Base-by-base conservation (phyloP, 2,329 filamentous ascomycete genomes). In the Pseudocercospora eumusae region DNA sequence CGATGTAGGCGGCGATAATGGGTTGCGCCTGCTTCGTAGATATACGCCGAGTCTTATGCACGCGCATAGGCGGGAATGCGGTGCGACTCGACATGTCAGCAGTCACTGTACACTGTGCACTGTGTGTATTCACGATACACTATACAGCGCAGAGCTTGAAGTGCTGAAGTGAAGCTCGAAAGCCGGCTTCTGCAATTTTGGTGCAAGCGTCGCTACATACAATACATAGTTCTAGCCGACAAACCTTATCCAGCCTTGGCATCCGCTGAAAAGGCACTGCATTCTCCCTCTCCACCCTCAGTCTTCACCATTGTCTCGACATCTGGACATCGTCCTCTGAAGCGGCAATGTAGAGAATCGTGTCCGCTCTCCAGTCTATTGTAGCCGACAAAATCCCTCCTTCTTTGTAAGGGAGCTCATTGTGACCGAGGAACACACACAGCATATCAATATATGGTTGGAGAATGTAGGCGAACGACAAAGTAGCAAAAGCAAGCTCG, bases 1-100 rank as follows among this genome's bases (percentile, higher is more conserved):
- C 42, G 44, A 82, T 73, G 73, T 79, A 82, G 60, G 70, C 71
- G 18, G 76, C 66, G 21, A 83, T 58, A 9, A 57, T 53, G 13
- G 61, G 60, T 36, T 61, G 56, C n/a, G 63, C 61, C 15, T 62
- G 61, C 10, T 62, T 33, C 13, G 33, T 50, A 9, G 63, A 21
- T 1, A 57, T 31, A 11, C 53, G 52, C 13, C 57, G 40, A 6
- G 57, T 47, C 47, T 42, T 55, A 5, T 63, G 57, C 4, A 63
- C 57, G 2, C 54, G 53, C 61, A 63, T 63, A 25, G 61, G 61
- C 47, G 61, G 61, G 11, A 54, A 57, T 2, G 61, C 52, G 15
- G 28, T 23, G 5, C 52, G 52, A 40, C n/a, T 40, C 18, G 52
- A 54, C 52, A 54, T 54, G 1, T 36, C 40, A 27, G 18, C 25